Evolutionary conservation across 495 filamentous ascomycete genomes (phyloP).

Genomic region (Podospora bellae-mahoneyi): DNA sequence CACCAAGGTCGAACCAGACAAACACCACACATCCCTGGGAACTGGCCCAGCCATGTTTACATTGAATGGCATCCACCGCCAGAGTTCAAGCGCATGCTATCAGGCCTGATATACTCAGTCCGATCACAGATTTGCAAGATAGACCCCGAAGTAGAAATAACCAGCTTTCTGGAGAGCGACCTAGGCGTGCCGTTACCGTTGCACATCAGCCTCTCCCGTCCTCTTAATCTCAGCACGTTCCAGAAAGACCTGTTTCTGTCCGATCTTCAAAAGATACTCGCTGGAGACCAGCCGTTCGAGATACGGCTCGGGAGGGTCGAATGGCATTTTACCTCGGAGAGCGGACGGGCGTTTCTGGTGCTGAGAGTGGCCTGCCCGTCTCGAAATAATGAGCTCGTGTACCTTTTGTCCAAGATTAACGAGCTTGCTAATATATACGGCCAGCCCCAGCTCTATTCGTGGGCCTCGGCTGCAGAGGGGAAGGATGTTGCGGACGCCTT

Average conservation of each 20-base stretch:
- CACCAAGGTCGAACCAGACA: conserved; percentile 80
- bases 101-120: conserved; percentile 46
- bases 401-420: conserved; percentile 65
- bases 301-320: conserved; percentile 30
- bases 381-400: conserved; percentile 54
- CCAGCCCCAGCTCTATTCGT: conserved; percentile 70
- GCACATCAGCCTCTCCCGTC: conserved; percentile 83
- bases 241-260: conserved; percentile 63
- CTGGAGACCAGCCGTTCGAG: conserved; percentile 37
- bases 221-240: conserved; percentile 62
- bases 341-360: conserved; percentile 83
- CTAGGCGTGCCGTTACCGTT: conserved; percentile 76
- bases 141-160: conserved; percentile 24
- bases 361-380: conserved; percentile 46
- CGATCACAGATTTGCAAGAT: conserved; percentile 15
- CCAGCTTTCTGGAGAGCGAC: conserved; percentile 68
- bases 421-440: conserved; percentile 51
- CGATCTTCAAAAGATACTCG: conserved; percentile 31
- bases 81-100: conserved; percentile 53
- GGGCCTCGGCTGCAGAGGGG: conserved; percentile 24
- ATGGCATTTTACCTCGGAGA: conserved; percentile 54
- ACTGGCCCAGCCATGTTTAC: conserved; percentile 91
- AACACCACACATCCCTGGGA: conserved; percentile 80
- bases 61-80: conserved; percentile 80
- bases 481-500: conserved; percentile 48